phyloP scores from a whole-genome alignment of 2,329 filamentous ascomycete genomes.

The Chrysoporthe austroafricana region DNA sequence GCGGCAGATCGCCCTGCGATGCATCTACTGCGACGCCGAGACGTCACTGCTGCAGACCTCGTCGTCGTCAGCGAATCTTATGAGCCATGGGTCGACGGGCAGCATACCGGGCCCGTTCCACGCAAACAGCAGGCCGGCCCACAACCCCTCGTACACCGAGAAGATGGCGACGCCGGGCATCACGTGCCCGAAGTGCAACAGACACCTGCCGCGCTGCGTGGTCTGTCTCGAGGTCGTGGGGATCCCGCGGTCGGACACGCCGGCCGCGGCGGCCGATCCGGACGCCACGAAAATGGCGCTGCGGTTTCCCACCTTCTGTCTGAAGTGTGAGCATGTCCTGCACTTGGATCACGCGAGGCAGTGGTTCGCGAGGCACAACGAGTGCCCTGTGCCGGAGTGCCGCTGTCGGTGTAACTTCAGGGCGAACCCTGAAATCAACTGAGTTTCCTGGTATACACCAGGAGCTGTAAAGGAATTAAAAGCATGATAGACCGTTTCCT shows the following conservation, averaged over 20 bases:
- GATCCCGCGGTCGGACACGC: constrained; percentile 62
- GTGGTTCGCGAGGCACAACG: constrained; percentile 68
- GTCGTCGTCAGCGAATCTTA: constrained; percentile 30
- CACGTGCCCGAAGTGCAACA: constrained; percentile 68
- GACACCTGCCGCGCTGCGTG: constrained; percentile 68
- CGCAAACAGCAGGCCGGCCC: constrained; percentile 31
- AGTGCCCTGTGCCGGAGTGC: constrained; percentile 72
- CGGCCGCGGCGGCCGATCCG: constrained; percentile 54
- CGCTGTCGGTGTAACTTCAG: constrained; percentile 66
- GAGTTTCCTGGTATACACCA: background rate
- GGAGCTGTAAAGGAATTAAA: too few species aligned
- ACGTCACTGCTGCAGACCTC: constrained; percentile 39
- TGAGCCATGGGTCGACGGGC: constrained; percentile 11
- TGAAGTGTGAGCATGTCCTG: constrained; percentile 69
- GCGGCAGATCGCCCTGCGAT: constrained; percentile 74
- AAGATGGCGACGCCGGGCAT: constrained; percentile 61
- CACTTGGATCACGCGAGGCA: constrained; percentile 69
- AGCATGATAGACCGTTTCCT: too few species aligned
- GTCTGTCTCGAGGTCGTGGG: constrained; percentile 71
- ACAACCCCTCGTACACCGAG: constrained; percentile 57
- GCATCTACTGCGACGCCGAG: constrained; percentile 73
- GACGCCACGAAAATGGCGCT: constrained; percentile 51
- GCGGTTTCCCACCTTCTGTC: constrained; percentile 69
- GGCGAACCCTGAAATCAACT: constrained; percentile 62
- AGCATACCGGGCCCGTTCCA: constrained; percentile 29